Percentiles rank a stretch among this genome's conserved stretches.
These are phyloP conservation scores for Lippia alba DNA, from an alignment of 305 asterid genomes.

Conservation along the genomic window DNA sequence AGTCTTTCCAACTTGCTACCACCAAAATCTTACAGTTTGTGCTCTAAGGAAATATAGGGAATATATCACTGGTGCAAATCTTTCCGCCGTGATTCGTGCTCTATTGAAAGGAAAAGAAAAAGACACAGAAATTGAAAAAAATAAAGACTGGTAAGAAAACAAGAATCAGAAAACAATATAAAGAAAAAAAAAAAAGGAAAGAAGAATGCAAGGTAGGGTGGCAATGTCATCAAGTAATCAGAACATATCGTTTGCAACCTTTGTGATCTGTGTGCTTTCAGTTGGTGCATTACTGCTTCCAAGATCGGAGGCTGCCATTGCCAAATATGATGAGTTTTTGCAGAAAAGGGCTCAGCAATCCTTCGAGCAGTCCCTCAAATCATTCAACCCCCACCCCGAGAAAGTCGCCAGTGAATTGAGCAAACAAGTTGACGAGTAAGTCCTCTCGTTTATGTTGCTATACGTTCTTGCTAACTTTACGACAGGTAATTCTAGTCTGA, in stretches of 20 bases:
- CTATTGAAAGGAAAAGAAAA: not conserved
- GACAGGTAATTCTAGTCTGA: too few relatives aligned
- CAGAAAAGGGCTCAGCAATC: constrained; percentile 54
- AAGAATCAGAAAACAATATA: not conserved
- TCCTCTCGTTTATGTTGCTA: not conserved
- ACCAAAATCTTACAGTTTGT: too few relatives aligned
- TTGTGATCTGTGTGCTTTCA: constrained; percentile 37
- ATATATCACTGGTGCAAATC: constrained; percentile 33
- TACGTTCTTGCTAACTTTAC: too few relatives aligned
- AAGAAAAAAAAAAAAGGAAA: not conserved
- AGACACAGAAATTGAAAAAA: not conserved
- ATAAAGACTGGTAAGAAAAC: not conserved
- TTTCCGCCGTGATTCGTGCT: constrained; percentile 37
- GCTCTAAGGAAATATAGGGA: constrained; percentile 17
- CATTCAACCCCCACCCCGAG: constrained; percentile 67
- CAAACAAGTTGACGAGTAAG: constrained; percentile 68
- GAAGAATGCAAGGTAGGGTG: not conserved
- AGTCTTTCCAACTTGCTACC: too few relatives aligned
- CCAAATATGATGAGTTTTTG: constrained; percentile 56
- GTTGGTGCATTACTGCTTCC: constrained; percentile 36
- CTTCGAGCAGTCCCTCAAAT: constrained; percentile 49
- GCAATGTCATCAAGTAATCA: constrained; percentile 35
- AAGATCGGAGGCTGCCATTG: constrained; percentile 41
- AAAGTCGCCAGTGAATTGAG: constrained; percentile 51
- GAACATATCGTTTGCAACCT: constrained; percentile 21